phyloP scores from a whole-genome alignment of 2,329 filamentous ascomycete species.

The Fusarium circinatum region DNA sequence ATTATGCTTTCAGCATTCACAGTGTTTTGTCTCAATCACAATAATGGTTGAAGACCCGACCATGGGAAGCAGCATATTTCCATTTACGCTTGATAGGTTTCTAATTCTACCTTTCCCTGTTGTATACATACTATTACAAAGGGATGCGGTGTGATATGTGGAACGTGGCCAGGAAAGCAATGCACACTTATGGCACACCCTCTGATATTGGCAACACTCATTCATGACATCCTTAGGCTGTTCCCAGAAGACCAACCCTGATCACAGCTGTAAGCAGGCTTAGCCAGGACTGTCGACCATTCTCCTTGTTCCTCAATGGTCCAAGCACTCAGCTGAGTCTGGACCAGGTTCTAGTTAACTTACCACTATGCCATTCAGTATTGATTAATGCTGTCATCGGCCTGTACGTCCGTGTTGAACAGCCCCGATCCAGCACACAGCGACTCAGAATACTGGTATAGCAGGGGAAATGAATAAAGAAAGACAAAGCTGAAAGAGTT shows the following conservation, averaged over 20 bases:
- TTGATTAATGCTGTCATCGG: conserved; percentile 11
- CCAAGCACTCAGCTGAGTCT: conserved; percentile 44
- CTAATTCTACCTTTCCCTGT: neutral
- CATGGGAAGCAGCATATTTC: neutral
- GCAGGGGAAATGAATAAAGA: conserved; percentile 13
- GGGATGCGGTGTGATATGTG: conserved; percentile 32
- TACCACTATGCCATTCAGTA: conserved; percentile 4
- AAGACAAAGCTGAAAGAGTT: neutral
- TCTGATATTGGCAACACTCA: conserved; percentile 12
- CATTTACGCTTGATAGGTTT: neutral
- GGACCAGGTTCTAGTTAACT: conserved; percentile 20
- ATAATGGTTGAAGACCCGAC: neutral
- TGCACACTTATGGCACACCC: conserved; percentile 16
- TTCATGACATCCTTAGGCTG: conserved; percentile 5
- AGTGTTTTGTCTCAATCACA: neutral
- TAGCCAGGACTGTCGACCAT: conserved; percentile 8
- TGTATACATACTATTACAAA: conserved; percentile 7
- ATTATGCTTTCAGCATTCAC: neutral
- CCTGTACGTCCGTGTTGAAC: conserved; percentile 10
- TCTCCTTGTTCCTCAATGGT: conserved; percentile 27
- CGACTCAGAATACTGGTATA: neutral
- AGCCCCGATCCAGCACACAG: conserved; percentile 21
- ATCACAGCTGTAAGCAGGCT: neutral
- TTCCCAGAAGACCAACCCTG: conserved; percentile 10
- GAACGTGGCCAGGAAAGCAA: conserved; percentile 18